phyloP scores from a whole-genome alignment of 352 stramenopile genomes.

The Phytopythium vexans region DNA sequence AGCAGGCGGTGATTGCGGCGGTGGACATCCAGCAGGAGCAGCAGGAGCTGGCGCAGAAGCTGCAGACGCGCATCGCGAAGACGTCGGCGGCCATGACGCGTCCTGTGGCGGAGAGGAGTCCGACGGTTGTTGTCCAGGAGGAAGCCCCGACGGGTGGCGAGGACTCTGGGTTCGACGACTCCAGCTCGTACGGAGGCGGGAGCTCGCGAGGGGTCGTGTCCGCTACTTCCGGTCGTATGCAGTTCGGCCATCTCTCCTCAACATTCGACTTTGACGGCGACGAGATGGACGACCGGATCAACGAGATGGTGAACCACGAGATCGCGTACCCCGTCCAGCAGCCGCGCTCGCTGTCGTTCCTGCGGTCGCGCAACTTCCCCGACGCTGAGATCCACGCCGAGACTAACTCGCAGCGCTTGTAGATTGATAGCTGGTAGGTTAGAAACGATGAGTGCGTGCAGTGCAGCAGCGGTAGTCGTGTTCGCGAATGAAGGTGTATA shows the following conservation, averaged over 20 bases:
- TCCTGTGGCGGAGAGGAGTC: conserved; percentile 10
- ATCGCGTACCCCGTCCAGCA: conserved; percentile 48
- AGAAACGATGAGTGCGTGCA: neutral
- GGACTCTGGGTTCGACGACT: conserved; percentile 3
- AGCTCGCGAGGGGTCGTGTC: conserved; percentile 9
- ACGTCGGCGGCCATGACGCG: conserved; percentile 27
- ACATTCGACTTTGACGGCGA: conserved; percentile 57
- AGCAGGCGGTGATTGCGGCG: conserved; percentile 24
- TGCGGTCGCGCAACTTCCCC: conserved; percentile 70
- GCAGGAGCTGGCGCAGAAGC: conserved; percentile 31
- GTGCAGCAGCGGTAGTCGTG: no score
- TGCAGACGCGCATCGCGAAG: conserved; percentile 64
- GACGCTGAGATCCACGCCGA: conserved; percentile 70
- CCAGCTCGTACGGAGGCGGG: conserved; percentile 1
- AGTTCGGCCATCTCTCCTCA: conserved; percentile 29
- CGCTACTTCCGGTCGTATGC: conserved; percentile 4
- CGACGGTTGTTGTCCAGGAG: conserved; percentile 1
- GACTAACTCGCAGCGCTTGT: conserved; percentile 44
- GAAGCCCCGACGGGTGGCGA: conserved; percentile 4
- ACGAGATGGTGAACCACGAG: conserved; percentile 42
- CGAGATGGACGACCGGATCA: conserved; percentile 40
- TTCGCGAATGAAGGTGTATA: no score
- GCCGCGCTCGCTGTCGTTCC: conserved; percentile 63
- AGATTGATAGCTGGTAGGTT: conserved; percentile 7
- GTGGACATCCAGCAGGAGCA: conserved; percentile 12